Conservation (phyloP, 2,329 filamentous ascomycete species). For the Fusarium sp. region DNA sequence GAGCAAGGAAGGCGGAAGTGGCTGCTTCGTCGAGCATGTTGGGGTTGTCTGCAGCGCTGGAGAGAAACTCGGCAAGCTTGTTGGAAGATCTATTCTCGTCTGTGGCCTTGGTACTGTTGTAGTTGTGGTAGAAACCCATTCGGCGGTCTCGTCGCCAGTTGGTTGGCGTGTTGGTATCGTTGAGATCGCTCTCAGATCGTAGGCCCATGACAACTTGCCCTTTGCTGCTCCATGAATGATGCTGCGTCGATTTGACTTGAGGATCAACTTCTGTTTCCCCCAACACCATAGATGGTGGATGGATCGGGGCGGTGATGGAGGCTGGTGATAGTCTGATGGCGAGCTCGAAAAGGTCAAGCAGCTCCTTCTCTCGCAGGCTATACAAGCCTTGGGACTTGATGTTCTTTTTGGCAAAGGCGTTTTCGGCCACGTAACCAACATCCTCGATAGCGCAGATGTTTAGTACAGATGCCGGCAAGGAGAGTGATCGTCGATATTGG, state of each 20-base stretch:
- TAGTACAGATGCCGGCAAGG: background rate
- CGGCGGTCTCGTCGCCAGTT: conserved; percentile 1
- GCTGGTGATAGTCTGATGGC: background rate
- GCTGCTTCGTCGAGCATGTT: background rate
- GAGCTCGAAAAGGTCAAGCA: background rate
- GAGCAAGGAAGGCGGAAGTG: background rate
- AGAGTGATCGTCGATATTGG: background rate
- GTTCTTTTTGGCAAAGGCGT: background rate
- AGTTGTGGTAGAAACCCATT: conserved; percentile 5
- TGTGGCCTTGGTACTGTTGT: background rate
- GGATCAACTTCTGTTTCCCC: background rate
- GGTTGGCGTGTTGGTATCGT: background rate
- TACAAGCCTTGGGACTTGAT: background rate
- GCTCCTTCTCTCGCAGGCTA: background rate
- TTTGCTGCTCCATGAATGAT: background rate
- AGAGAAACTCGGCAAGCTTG: background rate
- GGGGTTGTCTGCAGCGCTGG: background rate
- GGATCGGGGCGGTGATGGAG: background rate
- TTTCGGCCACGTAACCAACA: background rate
- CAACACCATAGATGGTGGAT: background rate
- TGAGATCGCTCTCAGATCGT: background rate
- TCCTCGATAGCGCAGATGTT: conserved; percentile 1
- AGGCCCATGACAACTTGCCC: background rate
- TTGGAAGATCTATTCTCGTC: background rate
- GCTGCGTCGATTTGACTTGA: background rate